Evolutionary conservation across 2,329 filamentous ascomycete genomes (phyloP), one percentile per base, ranked within the genome.

Genomic region (Diaporthe caulivora): DNA sequence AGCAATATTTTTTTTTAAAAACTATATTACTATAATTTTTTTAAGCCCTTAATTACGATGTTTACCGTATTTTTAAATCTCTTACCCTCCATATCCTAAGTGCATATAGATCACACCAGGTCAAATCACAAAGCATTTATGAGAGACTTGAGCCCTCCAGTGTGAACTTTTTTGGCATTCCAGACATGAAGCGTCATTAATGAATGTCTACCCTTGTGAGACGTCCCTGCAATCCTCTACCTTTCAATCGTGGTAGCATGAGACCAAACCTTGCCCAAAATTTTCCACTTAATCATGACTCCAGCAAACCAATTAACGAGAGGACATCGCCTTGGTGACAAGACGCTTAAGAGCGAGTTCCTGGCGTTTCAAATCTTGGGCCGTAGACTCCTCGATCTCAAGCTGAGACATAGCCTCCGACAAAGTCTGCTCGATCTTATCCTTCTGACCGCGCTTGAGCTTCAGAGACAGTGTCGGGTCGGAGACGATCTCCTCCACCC

Each of bases 341-440:
- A 97, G 91, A 82, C 97, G 91, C 95, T 98, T 99, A 78, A 99
- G 91, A 76, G 95, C 95, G 78, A 99, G 90, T 91, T 99, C 97
- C 93, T 98, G 97, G 95, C 98, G 98, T 94, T 97, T 98, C 80
- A 99, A 90, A 84, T 99, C 97, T 80, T 99, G 97, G 76, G 95
- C 94, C 76, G 88, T 87, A 73, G 94, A 94, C 80, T 99, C 97
- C 86, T 96, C 94, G 82, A 99, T 88, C 92, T 99, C 97, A 77
- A 99, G 94, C 87, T 97, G 93, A 77, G 92, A 94, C 97, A 99
- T 98, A 80, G 97, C 97, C 81, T 99, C 97, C 86, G 93, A 96
- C 80, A 99, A 94, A 79, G 95, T 94, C 83, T 93, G 92, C 92
- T 99, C 97, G 79, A 99, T 98, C 93, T 98, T 98, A 88, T 98